Percentiles rank a stretch among this genome's conserved stretches.
Evolutionary conservation across 176 grass and related monocot genomes (phyloP).

Genomic region (Chrysopogon serrulatus): DNA sequence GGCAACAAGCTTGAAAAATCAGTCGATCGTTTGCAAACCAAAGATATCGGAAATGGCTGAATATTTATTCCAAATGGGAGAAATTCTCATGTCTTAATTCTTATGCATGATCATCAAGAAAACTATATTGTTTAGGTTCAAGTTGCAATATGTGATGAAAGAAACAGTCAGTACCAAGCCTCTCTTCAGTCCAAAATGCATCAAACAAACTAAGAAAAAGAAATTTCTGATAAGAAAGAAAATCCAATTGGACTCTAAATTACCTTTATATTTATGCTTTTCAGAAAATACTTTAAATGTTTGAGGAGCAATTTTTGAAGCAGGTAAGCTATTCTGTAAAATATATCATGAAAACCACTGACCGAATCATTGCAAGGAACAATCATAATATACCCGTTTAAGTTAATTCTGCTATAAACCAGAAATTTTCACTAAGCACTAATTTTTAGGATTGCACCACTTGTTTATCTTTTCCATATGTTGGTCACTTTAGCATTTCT

Average conservation of each 20-base stretch:
- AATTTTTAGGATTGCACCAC: no score
- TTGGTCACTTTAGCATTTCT: no score
- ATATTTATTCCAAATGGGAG: not conserved
- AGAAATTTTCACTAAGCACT: no score
- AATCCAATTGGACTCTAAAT: not conserved
- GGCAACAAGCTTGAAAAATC: not conserved
- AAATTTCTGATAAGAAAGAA: not conserved
- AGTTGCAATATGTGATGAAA: not conserved
- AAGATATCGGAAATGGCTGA: not conserved
- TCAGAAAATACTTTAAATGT: not conserved
- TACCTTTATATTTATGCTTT: not conserved
- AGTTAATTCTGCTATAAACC: no score
- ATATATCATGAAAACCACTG: no score
- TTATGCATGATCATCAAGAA: not conserved
- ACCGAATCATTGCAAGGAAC: no score
- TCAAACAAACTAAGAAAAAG: not conserved
- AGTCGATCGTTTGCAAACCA: not conserved
- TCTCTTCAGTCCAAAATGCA: not conserved
- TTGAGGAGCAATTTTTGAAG: not conserved
- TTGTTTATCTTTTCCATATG: no score
- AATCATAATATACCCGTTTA: no score
- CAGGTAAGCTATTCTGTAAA: no score
- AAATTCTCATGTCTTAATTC: not conserved
- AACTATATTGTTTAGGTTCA: not conserved
- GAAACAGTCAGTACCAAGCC: not conserved